These are phyloP conservation scores for Ceratocystis ficicola DNA, from an alignment of 2,329 filamentous ascomycete species.

Conservation along the genomic window DNA sequence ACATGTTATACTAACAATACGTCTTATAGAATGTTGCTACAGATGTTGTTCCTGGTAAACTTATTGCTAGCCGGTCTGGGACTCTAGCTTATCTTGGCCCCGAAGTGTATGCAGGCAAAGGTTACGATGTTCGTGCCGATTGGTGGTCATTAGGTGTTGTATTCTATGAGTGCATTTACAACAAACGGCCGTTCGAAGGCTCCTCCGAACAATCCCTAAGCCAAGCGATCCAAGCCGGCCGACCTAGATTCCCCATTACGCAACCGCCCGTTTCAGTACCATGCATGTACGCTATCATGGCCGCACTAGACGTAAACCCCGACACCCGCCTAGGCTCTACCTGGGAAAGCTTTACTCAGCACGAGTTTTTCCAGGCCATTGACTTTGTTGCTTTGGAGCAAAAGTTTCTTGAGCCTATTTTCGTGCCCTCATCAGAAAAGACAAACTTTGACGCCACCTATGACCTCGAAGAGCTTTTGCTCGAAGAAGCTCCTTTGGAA, in stretches of 20 bases:
- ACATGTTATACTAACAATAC: constrained; percentile 29
- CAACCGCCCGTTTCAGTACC: constrained; percentile 77
- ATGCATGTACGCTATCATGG: constrained; percentile 79
- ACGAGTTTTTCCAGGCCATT: constrained; percentile 78
- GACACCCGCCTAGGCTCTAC: constrained; percentile 71
- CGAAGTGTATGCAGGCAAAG: constrained; percentile 82
- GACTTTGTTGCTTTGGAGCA: constrained; percentile 75
- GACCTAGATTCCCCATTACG: constrained; percentile 82
- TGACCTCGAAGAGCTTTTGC: constrained; percentile 80
- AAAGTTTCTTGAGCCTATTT: constrained; percentile 83
- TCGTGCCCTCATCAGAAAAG: constrained; percentile 89
- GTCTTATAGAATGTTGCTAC: constrained; percentile 76
- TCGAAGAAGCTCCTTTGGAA: constrained; percentile 91
- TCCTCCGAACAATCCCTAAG: constrained; percentile 71
- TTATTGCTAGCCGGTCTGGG: constrained; percentile 87
- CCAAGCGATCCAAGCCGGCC: constrained; percentile 66
- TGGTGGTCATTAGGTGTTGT: constrained; percentile 98
- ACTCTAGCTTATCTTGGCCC: constrained; percentile 92
- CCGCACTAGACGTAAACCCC: constrained; percentile 68
- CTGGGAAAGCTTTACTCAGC: constrained; percentile 73
- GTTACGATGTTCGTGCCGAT: constrained; percentile 82
- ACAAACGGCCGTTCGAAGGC: constrained; percentile 93
- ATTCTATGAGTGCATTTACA: constrained; percentile 99
- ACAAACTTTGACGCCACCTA: constrained; percentile 99
- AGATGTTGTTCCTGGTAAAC: constrained; percentile 70